A percentile compares a stretch with the other conserved stretches of the same genome.
Evolutionary conservation across 495 filamentous ascomycete species (phyloP).

Genomic region (Saxispiralis lemnorum): DNA sequence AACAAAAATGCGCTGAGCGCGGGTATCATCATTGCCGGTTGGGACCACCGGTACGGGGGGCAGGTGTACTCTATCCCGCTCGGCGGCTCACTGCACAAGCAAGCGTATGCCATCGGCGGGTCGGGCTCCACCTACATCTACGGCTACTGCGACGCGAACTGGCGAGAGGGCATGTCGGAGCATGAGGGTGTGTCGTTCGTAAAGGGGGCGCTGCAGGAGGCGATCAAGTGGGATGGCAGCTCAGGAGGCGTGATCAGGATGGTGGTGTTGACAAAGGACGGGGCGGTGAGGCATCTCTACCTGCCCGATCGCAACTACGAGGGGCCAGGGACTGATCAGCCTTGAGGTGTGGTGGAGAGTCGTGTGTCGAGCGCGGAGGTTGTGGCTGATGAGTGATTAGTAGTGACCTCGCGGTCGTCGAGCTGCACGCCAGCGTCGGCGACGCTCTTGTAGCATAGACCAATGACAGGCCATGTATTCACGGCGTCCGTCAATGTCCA

Average conservation of each 20-base stretch:
- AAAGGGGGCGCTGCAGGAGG: constrained; percentile 72
- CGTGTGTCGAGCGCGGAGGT: too few species aligned
- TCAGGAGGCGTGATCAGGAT: constrained; percentile 94
- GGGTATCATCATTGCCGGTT: constrained; percentile 93
- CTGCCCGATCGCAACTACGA: constrained; percentile 69
- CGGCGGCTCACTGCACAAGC: constrained; percentile 93
- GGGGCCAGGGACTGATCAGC: constrained; percentile 31
- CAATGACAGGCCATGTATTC: too few species aligned
- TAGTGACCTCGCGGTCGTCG: too few species aligned
- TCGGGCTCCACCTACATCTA: constrained; percentile 98
- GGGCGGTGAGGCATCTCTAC: constrained; percentile 79
- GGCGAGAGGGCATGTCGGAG: constrained; percentile 90
- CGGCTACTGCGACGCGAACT: constrained; percentile 92
- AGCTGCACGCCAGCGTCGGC: too few species aligned
- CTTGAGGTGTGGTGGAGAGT: neutral
- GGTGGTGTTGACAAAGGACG: constrained; percentile 80
- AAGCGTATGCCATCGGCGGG: constrained; percentile 86
- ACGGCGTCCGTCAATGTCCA: too few species aligned
- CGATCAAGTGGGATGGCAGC: constrained; percentile 98
- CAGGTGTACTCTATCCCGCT: constrained; percentile 95
- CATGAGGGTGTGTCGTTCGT: constrained; percentile 84
- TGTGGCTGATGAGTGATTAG: too few species aligned
- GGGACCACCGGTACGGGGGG: constrained; percentile 80
- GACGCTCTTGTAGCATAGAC: too few species aligned
- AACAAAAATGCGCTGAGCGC: constrained; percentile 92